Evolutionary conservation across 106 monocot genomes (phyloP).

Genomic region (Dactylorhiza incarnata): DNA sequence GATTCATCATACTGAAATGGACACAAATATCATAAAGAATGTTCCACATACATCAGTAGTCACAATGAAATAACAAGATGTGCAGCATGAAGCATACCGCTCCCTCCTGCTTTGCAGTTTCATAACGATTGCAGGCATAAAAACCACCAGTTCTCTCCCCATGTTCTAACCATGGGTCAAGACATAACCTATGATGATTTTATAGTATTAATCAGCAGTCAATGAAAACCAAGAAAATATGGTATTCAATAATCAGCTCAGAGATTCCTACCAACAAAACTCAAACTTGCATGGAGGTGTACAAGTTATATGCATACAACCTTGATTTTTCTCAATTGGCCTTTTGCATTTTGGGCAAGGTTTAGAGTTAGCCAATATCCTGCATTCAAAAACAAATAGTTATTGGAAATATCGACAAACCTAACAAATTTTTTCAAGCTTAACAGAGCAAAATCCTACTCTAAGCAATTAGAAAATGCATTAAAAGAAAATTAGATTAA

Average conservation of each 20-base stretch:
- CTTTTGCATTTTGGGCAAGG: conserved; percentile 91
- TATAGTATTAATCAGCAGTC: not conserved
- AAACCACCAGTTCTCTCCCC: conserved; percentile 93
- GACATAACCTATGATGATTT: conserved; percentile 52
- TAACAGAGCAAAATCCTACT: not conserved
- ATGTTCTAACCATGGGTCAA: conserved; percentile 76
- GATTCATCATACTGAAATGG: conserved; percentile 80
- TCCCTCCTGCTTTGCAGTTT: conserved; percentile 80
- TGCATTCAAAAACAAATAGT: conserved; percentile 10
- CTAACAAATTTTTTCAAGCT: not conserved
- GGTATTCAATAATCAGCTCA: not conserved
- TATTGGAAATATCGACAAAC: not conserved
- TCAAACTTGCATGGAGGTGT: conserved; percentile 90
- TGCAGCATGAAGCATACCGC: conserved; percentile 34
- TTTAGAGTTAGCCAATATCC: conserved; percentile 91
- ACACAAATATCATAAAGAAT: not conserved
- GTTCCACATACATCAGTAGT: not conserved
- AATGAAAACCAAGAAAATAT: not conserved
- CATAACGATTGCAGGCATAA: conserved; percentile 87
- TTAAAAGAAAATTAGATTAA: not conserved
- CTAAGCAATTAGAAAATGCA: not conserved
- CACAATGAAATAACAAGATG: not conserved
- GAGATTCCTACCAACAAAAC: conserved; percentile 65
- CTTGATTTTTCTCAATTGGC: conserved; percentile 93
- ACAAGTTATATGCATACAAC: conserved; percentile 93